Percentiles rank a stretch among this genome's conserved stretches.
These are phyloP conservation scores for Graphium sp. DNA, from an alignment of 2,329 filamentous ascomycete genomes.

Conservation along the genomic window DNA sequence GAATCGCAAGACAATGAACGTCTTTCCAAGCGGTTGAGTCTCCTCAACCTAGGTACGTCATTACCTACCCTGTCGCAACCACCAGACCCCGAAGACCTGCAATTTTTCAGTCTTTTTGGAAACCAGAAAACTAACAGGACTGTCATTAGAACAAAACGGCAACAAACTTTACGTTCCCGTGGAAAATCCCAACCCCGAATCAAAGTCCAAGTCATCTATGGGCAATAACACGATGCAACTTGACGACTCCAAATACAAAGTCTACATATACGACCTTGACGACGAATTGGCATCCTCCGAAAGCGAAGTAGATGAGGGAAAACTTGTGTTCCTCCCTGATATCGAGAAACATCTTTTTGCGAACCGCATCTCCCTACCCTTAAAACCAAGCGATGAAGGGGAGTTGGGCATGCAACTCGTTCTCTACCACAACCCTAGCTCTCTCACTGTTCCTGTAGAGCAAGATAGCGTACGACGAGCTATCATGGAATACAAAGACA, in stretches of 20 bases:
- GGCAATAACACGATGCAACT: slow-evolving; percentile 58
- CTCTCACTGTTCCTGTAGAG: slow-evolving; percentile 57
- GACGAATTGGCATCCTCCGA: slow-evolving; percentile 58
- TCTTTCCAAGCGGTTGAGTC: slow-evolving; percentile 67
- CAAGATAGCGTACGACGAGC: slow-evolving; percentile 66
- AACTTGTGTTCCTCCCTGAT: slow-evolving; percentile 66
- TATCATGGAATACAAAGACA: slow-evolving; percentile 61
- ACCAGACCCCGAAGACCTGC: neutral
- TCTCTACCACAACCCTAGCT: slow-evolving; percentile 66
- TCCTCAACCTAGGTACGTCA: slow-evolving; percentile 61
- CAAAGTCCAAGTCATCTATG: slow-evolving; percentile 5
- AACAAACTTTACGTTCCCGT: slow-evolving; percentile 50
- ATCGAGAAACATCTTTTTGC: slow-evolving; percentile 65
- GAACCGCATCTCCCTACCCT: slow-evolving; percentile 50
- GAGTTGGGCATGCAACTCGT: slow-evolving; percentile 51
- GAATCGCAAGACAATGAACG: slow-evolving; percentile 49
- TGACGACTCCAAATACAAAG: slow-evolving; percentile 71
- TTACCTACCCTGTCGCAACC: slow-evolving; percentile 5
- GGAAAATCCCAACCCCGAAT: slow-evolving; percentile 21
- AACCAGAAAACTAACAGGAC: neutral
- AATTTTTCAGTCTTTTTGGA: neutral
- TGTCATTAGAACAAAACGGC: slow-evolving; percentile 37
- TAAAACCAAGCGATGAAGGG: slow-evolving; percentile 41
- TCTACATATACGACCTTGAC: slow-evolving; percentile 85
- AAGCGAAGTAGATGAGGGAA: slow-evolving; percentile 32